Percentiles rank a stretch among this genome's conserved stretches.
Evolutionary conservation across 305 asterid species (phyloP).

Genomic region (Solanum hybrid): DNA sequence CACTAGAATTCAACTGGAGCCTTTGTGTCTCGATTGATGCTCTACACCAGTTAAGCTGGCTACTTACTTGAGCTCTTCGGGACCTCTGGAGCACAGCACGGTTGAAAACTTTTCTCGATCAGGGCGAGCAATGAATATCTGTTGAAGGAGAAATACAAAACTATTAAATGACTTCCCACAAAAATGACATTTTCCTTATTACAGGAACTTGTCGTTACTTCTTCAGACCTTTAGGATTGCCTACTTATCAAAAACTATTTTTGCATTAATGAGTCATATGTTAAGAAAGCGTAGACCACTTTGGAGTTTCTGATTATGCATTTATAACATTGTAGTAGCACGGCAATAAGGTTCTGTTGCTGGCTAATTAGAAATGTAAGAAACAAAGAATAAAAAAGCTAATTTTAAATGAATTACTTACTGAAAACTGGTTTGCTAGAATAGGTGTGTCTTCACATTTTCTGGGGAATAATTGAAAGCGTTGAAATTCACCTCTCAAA

Average conservation of each 20-base stretch:
- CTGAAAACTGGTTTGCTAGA: constrained; percentile 86
- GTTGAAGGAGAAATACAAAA: constrained; percentile 7
- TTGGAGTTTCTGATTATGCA: not conserved
- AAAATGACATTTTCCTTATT: not conserved
- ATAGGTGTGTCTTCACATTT: constrained; percentile 80
- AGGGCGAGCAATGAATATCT: constrained; percentile 78
- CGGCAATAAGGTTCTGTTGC: not conserved
- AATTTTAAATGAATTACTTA: constrained; percentile 26
- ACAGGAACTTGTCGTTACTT: not conserved
- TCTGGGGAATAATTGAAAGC: constrained; percentile 87
- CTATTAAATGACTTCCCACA: not conserved
- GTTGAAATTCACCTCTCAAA: constrained; percentile 80
- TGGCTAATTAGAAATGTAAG: not conserved
- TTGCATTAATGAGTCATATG: not conserved
- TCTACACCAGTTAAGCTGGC: not conserved
- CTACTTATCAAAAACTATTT: not conserved
- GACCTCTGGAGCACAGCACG: constrained; percentile 63
- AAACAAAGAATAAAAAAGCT: not conserved
- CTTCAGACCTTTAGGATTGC: not conserved
- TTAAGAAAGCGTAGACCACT: not conserved
- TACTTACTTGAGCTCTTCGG: constrained; percentile 43
- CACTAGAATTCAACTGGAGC: not conserved
- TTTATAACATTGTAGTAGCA: not conserved
- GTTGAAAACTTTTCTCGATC: constrained; percentile 55
- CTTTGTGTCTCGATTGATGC: not conserved